These are phyloP conservation scores for Thelonectria blattea DNA, from an alignment of 2,329 filamentous ascomycete genomes.

Conservation along the genomic window DNA sequence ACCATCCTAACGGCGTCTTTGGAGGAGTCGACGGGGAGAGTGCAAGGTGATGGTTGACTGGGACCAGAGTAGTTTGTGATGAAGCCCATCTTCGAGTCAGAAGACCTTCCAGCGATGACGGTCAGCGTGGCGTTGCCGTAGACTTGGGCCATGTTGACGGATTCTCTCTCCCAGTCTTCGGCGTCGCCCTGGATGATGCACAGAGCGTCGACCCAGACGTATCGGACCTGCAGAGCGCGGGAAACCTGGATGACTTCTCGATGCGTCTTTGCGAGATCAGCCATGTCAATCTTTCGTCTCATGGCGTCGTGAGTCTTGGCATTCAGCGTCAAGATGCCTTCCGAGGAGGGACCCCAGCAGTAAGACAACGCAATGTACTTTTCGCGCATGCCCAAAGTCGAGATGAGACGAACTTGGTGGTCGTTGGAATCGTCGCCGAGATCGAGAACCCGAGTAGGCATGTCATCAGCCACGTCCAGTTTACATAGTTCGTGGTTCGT, in stretches of 20 bases:
- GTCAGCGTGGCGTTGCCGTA: slow-evolving; percentile 21
- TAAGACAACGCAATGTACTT: slow-evolving; percentile 1
- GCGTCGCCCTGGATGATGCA: slow-evolving; percentile 36
- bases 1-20: not conserved
- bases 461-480: not conserved
- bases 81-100: slow-evolving; percentile 19
- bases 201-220: slow-evolving; percentile 37
- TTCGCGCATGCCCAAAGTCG: not conserved
- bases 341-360: not conserved
- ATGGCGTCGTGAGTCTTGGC: not conserved
- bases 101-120: slow-evolving; percentile 11
- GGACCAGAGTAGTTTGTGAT: not conserved
- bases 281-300: not conserved
- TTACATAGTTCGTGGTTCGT: not conserved
- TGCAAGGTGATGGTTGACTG: not conserved
- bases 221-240: not conserved
- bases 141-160: slow-evolving; percentile 16
- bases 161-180: slow-evolving; percentile 32
- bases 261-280: not conserved
- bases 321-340: not conserved
- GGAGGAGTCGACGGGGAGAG: not conserved
- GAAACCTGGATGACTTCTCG: not conserved
- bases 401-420: not conserved
- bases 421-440: not conserved
- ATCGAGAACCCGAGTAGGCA: slow-evolving; percentile 1